Evolutionary conservation across 2,329 filamentous ascomycete genomes (phyloP).

Genomic region (Aplosporella prunicola): DNA sequence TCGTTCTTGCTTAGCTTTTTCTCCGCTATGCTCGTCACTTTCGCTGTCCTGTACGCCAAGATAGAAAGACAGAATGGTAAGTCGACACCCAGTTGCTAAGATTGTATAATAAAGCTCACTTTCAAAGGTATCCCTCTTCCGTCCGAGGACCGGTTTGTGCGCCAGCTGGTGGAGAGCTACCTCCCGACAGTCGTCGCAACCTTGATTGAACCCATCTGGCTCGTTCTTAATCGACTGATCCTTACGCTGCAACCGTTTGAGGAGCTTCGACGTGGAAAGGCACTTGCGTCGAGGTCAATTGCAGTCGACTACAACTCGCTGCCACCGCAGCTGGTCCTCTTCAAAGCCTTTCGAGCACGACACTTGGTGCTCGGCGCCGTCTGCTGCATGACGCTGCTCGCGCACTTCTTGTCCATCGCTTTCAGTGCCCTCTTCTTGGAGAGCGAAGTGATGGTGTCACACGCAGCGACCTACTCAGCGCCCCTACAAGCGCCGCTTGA

Average conservation of each 20-base stretch:
- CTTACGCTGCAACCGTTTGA: slow-evolving; percentile 48
- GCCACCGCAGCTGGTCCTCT: slow-evolving; percentile 44
- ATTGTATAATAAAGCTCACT: slow-evolving; percentile 2
- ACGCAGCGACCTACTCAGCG: slow-evolving; percentile 6
- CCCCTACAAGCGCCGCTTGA: slow-evolving; percentile 11
- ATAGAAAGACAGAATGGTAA: slow-evolving; percentile 13
- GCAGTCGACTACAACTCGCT: slow-evolving; percentile 46
- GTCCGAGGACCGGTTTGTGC: slow-evolving; percentile 26
- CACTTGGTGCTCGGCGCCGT: slow-evolving; percentile 42
- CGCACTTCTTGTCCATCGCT: slow-evolving; percentile 46
- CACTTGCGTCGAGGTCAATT: slow-evolving; percentile 20
- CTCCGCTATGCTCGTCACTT: slow-evolving; percentile 11
- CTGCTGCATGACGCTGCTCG: slow-evolving; percentile 40
- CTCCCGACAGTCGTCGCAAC: slow-evolving; percentile 48
- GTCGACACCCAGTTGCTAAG: not conserved
- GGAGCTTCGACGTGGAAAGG: slow-evolving; percentile 36
- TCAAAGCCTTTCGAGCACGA: slow-evolving; percentile 34
- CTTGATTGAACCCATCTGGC: slow-evolving; percentile 48
- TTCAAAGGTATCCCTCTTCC: slow-evolving; percentile 28
- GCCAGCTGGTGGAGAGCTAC: slow-evolving; percentile 39
- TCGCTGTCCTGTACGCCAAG: slow-evolving; percentile 16
- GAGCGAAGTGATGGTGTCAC: slow-evolving; percentile 8
- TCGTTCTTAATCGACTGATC: slow-evolving; percentile 44
- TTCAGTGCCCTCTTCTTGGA: slow-evolving; percentile 45
- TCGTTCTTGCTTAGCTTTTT: slow-evolving; percentile 16